Percentiles rank a stretch among this genome's conserved stretches.
These are phyloP conservation scores for Cyclocybe aegerita DNA, from an alignment of 768 basidiomycete genomes.

Conservation along the genomic window DNA sequence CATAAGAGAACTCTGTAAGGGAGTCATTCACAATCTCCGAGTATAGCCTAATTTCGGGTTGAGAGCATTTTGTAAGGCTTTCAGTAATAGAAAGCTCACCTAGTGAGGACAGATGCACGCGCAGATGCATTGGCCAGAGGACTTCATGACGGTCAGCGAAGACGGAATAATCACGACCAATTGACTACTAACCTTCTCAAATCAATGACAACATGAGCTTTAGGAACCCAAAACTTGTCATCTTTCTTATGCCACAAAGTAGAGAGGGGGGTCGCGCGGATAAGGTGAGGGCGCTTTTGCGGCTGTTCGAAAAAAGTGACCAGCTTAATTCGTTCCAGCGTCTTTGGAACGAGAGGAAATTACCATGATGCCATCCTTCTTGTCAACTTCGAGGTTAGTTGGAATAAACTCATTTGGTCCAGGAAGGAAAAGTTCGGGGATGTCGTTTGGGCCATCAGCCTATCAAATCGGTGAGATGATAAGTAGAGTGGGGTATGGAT, in stretches of 20 bases:
- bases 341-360: constrained; percentile 10
- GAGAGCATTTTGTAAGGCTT: neutral
- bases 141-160: constrained; percentile 29
- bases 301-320: constrained; percentile 45
- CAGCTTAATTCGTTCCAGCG: no score
- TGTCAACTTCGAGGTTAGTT: constrained; percentile 79
- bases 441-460: constrained; percentile 65
- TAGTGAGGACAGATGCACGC: constrained; percentile 69
- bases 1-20: constrained; percentile 87
- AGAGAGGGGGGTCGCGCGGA: constrained; percentile 69
- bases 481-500: neutral
- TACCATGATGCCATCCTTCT: constrained; percentile 65
- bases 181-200: constrained; percentile 58
- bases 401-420: constrained; percentile 91
- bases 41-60: constrained; percentile 55
- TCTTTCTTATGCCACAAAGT: constrained; percentile 97
- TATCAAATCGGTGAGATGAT: constrained; percentile 22
- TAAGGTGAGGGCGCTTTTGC: constrained; percentile 68
- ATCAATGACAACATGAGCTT: constrained; percentile 75
- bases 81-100: constrained; percentile 36
- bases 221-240: constrained; percentile 94
- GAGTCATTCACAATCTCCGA: constrained; percentile 86
- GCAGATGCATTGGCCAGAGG: constrained; percentile 62
- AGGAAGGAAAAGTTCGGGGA: constrained; percentile 75
- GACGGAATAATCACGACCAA: neutral